Evolutionary conservation across 345 rosid genomes (phyloP).

Genomic region (Hypericum androsaemum): DNA sequence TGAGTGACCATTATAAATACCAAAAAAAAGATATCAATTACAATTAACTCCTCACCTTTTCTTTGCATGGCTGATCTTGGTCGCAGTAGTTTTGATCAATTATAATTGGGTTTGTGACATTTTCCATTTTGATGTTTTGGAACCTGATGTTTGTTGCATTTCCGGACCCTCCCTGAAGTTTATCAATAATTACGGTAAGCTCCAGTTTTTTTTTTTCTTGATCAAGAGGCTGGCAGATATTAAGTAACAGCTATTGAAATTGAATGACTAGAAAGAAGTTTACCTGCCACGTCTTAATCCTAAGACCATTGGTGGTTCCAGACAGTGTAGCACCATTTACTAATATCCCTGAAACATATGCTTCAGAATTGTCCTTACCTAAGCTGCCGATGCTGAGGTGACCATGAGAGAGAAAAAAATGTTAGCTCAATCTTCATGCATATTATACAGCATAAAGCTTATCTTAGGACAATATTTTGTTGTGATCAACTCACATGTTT

Average conservation of each 20-base stretch:
- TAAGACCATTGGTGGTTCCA: conserved; percentile 65
- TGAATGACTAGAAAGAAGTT: not conserved
- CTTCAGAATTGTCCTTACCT: conserved; percentile 44
- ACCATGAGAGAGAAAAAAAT: not conserved
- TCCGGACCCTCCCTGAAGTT: conserved; percentile 83
- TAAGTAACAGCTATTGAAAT: no score
- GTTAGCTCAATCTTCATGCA: no score
- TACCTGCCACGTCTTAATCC: conserved; percentile 92
- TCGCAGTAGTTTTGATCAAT: conserved; percentile 84
- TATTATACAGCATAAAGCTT: no score
- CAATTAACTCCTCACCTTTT: conserved; percentile 30
- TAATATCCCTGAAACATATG: conserved; percentile 55
- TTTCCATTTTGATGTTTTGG: conserved; percentile 53
- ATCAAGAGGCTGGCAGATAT: no score
- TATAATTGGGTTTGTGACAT: conserved; percentile 74
- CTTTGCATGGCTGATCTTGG: conserved; percentile 49
- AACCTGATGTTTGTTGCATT: conserved; percentile 61
- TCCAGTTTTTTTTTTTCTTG: not conserved
- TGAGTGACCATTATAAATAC: no score
- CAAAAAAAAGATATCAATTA: not conserved
- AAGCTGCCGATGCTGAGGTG: conserved; percentile 66
- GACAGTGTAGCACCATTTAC: conserved; percentile 55
- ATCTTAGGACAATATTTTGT: no score
- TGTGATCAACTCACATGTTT: no score
- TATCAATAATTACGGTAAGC: not conserved